These are phyloP conservation scores for Hemileccinum rubropunctum DNA, from an alignment of 768 basidiomycete species.

Conservation along the genomic window DNA sequence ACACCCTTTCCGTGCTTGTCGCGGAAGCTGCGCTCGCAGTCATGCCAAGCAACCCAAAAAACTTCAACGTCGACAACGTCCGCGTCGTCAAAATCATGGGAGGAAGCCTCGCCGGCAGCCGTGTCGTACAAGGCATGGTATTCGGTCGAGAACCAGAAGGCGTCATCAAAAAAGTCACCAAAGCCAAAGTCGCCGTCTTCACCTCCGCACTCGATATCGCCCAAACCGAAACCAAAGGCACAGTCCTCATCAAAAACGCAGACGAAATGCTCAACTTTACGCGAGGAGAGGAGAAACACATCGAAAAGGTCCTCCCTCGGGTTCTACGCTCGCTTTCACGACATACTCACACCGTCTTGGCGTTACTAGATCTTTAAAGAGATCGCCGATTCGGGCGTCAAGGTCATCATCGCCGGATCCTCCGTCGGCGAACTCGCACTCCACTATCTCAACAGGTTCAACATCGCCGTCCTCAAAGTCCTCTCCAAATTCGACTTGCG, in stretches of 20 bases:
- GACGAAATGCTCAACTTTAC: conserved; percentile 98
- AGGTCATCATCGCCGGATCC: conserved; percentile 90
- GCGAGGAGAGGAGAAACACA: conserved; percentile 91
- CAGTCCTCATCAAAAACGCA: conserved; percentile 91
- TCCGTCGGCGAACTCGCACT: conserved; percentile 92
- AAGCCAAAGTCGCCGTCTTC: conserved; percentile 94
- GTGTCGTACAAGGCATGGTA: conserved; percentile 96
- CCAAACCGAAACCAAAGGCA: conserved; percentile 99
- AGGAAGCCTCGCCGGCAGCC: conserved; percentile 78
- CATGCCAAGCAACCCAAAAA: conserved; percentile 84
- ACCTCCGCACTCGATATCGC: conserved; percentile 90
- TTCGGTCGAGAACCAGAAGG: conserved; percentile 96
- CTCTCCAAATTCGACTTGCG: conserved; percentile 98
- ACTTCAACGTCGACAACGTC: conserved; percentile 98
- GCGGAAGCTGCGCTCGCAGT: conserved; percentile 91
- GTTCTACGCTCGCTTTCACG: no score
- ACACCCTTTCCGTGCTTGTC: conserved; percentile 74
- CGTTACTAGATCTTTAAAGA: conserved; percentile 86
- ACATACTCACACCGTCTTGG: neutral
- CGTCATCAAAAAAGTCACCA: conserved; percentile 73
- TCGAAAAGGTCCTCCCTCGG: conserved; percentile 65
- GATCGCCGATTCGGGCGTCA: conserved; percentile 93
- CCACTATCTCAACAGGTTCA: conserved; percentile 92
- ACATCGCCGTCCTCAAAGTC: conserved; percentile 95
- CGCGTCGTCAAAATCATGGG: conserved; percentile 99